Conservation (phyloP, 2,329 filamentous ascomycete genomes). For the Phyllosticta capitalensis region DNA sequence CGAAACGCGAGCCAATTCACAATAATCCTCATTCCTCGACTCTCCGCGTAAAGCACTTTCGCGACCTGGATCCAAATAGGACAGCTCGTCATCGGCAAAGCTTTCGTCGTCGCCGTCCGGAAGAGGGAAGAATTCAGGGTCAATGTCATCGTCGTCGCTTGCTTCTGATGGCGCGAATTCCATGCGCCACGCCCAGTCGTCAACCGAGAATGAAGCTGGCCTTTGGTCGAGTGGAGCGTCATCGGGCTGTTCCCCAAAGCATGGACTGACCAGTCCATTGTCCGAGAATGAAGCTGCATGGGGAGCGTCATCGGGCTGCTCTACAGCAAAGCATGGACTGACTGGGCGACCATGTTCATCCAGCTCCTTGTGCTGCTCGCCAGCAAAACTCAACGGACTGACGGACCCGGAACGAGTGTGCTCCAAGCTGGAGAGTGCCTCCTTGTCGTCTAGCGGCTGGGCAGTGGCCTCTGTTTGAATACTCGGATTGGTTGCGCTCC, state of each 20-base stretch:
- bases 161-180: not conserved
- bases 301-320: too few species aligned
- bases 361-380: not conserved
- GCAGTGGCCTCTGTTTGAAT: not conserved
- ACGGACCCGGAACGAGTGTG: not conserved
- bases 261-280: too few species aligned
- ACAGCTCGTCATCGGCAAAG: slow-evolving; percentile 7
- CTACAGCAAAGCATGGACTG: too few species aligned
- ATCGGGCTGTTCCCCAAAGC: not conserved
- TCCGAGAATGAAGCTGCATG: too few species aligned
- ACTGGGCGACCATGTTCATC: not conserved
- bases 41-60: not conserved
- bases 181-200: not conserved
- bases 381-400: not conserved
- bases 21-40: not conserved
- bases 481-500: not conserved
- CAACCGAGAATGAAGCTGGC: not conserved
- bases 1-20: not conserved
- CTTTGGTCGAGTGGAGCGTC: not conserved
- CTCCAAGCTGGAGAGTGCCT: not conserved
- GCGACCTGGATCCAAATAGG: not conserved
- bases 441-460: not conserved
- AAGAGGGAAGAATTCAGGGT: slow-evolving; percentile 3
- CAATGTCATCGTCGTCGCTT: not conserved
- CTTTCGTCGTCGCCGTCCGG: slow-evolving; percentile 4